Base-by-base conservation (phyloP, 208 protist species). In the Strigomonas culicis region DNA sequence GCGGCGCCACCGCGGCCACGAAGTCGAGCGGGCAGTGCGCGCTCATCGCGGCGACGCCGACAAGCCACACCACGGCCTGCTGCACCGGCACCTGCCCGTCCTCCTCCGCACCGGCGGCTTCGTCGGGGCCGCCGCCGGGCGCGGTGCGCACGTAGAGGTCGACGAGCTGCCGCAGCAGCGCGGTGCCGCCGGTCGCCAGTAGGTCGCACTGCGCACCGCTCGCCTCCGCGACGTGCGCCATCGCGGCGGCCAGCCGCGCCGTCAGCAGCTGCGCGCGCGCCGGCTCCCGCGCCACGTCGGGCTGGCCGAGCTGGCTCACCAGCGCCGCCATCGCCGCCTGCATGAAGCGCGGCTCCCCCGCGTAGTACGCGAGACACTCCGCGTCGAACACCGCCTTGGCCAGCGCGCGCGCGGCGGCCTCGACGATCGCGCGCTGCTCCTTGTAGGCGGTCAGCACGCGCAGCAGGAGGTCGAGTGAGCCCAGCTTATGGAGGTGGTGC, bases 351-450 rank as follows among this genome's bases (percentile, higher is more conserved):
- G 59, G 70, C 19, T 68, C 62, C 8, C 49, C 47, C 61, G 75
- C 72, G 49, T 78, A 77, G 13, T 63, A 50, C 10, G 34, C 51
- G 1, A 87, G 59, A 46, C 78, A 90, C 10, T 68, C 72, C 22
- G 77, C 75, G 4, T 85, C 75, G 55, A 81, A 90, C n/a, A 80
- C 77, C 8, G 82, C 63, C 72, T 90, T 93, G 31, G 84, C 80
- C 58, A 93, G 65, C 6, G 77, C 75, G 21, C 86, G 82, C 15
- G 86, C 70, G 8, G 72, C 72, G 34, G 80, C 79, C 72, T 84
- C 75, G 52, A 88, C 78, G 1, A 84, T 70, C 52, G 70, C 63
- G 15, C 21, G 59, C 60, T 82, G 60, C 1, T 50, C 36, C 21
- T 60, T 57, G 51, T 69, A 72, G 25, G n/a, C 47, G 17, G 76